phyloP scores from a whole-genome alignment of 2,329 filamentous ascomycete species.

The Fusarium sterilihyphosum region DNA sequence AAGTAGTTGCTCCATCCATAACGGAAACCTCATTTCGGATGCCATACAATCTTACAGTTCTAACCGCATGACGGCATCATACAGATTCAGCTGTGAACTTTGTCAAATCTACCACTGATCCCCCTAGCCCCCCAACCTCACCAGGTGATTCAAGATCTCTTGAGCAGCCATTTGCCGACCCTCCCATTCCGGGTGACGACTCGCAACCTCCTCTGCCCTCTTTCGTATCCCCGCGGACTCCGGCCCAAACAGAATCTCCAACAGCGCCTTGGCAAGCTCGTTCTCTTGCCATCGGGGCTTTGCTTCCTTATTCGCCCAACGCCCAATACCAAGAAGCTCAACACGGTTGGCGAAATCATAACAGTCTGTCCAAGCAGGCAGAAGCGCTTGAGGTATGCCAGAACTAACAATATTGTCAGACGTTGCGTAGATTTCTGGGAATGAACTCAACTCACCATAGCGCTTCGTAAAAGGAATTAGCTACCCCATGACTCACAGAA shows the following conservation, averaged over 20 bases:
- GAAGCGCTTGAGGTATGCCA: neutral
- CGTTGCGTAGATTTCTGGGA: accelerated
- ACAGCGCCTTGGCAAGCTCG: neutral
- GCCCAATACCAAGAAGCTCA: neutral
- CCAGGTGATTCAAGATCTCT: neutral
- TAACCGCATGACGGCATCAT: too few species aligned
- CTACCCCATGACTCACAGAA: neutral
- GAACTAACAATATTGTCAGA: neutral
- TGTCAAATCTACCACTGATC: too few species aligned
- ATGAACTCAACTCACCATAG: neutral
- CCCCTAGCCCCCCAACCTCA: neutral
- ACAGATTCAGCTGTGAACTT: too few species aligned
- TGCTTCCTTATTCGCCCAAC: neutral
- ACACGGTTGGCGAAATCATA: neutral
- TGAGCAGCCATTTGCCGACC: neutral
- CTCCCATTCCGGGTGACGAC: neutral
- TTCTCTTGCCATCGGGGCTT: neutral
- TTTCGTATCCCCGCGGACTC: neutral
- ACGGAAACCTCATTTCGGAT: too few species aligned
- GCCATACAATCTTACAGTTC: too few species aligned
- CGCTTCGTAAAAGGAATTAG: neutral
- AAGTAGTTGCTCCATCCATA: too few species aligned
- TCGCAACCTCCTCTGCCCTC: neutral
- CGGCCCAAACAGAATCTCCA: neutral
- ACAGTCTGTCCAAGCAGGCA: neutral